phyloP scores from a whole-genome alignment of 2,329 filamentous ascomycete genomes.

The Colletotrichum sublineola region DNA sequence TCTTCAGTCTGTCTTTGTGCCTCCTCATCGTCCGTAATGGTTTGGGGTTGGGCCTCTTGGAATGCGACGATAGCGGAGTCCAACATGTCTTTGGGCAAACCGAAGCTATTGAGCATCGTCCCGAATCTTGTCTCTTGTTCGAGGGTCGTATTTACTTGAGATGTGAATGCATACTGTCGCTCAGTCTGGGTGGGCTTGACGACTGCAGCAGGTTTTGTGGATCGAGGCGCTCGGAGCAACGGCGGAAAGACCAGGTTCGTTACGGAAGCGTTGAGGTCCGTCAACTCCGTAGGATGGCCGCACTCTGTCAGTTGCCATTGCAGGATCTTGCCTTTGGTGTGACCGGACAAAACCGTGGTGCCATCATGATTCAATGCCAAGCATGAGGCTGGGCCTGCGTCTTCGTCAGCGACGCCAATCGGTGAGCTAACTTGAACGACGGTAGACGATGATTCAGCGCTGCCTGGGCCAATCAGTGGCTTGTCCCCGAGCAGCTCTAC shows the following conservation, averaged over 20 bases:
- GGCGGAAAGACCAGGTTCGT: conserved; percentile 84
- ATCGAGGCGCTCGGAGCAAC: conserved; percentile 64
- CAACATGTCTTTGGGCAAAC: conserved; percentile 62
- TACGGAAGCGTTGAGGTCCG: conserved; percentile 83
- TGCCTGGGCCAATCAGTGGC: conserved; percentile 66
- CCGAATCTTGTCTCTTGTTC: conserved; percentile 58
- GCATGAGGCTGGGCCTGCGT: conserved; percentile 76
- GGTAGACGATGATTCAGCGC: conserved; percentile 67
- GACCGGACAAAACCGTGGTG: conserved; percentile 83
- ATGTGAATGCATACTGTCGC: conserved; percentile 74
- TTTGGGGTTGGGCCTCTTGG: conserved; percentile 48
- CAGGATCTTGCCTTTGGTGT: conserved; percentile 82
- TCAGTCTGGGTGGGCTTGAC: conserved; percentile 84
- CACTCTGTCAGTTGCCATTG: conserved; percentile 84
- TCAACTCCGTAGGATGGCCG: conserved; percentile 75
- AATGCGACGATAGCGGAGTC: conserved; percentile 65
- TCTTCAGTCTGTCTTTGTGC: conserved; percentile 52
- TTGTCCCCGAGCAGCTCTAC: conserved; percentile 77
- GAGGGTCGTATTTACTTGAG: conserved; percentile 68
- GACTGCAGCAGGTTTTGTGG: conserved; percentile 70
- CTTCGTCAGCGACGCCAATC: conserved; percentile 69
- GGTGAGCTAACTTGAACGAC: conserved; percentile 68
- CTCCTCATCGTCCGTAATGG: conserved; percentile 45
- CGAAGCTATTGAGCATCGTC: conserved; percentile 60
- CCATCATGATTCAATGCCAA: conserved; percentile 86